phyloP scores from a whole-genome alignment of 176 grass and related monocot species.

The Melocanna baccifera region DNA sequence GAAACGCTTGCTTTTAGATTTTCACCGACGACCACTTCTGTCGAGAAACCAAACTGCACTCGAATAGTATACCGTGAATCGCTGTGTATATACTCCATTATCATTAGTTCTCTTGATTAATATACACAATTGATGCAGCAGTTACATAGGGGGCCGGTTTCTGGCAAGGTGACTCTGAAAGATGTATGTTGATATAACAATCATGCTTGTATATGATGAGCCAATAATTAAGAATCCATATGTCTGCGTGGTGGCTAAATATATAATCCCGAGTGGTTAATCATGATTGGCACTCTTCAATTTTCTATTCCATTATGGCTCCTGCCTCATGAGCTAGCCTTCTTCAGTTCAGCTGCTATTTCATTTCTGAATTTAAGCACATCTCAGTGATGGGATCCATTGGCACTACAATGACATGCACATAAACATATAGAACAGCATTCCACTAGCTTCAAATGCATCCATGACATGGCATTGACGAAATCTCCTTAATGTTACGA shows the following conservation, averaged over 20 bases:
- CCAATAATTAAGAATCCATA: slow-evolving; percentile 3
- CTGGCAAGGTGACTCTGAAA: not conserved
- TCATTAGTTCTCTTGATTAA: not conserved
- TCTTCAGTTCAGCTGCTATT: not conserved
- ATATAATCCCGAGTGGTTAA: not conserved
- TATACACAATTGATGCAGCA: not conserved
- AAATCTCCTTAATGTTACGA: not conserved
- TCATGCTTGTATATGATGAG: slow-evolving; percentile 11
- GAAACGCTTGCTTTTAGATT: too few species aligned
- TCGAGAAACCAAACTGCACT: too few species aligned
- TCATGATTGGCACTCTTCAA: not conserved
- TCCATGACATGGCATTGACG: not conserved
- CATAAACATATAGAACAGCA: not conserved
- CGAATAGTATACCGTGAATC: too few species aligned
- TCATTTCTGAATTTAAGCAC: not conserved
- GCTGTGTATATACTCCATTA: too few species aligned
- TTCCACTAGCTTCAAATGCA: not conserved
- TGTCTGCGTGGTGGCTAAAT: not conserved
- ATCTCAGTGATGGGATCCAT: not conserved
- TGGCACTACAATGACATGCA: not conserved
- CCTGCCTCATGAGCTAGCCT: not conserved
- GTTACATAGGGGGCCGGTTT: not conserved
- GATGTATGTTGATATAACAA: not conserved
- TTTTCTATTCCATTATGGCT: not conserved
- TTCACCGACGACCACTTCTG: too few species aligned